phyloP scores from a whole-genome alignment of 805 yeast species.

The Spathaspora arborariae region DNA sequence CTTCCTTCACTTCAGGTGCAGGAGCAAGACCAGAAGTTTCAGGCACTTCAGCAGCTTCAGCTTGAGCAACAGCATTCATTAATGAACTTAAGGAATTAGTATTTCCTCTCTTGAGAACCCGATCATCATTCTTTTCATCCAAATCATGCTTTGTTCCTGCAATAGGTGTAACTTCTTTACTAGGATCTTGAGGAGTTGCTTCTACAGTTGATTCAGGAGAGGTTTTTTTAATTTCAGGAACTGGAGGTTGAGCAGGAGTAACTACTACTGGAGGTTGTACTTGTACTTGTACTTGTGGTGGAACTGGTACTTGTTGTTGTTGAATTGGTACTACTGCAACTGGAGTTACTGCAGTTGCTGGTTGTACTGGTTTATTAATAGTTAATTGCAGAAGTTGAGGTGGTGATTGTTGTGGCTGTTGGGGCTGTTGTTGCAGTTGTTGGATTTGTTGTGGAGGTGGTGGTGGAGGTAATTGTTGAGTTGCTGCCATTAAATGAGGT shows the following conservation, averaged over 20 bases:
- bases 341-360: slow-evolving; percentile 1
- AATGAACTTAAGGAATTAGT: slow-evolving; percentile 20
- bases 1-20: slow-evolving; percentile 8
- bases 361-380: slow-evolving; percentile 5
- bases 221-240: background rate
- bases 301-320: slow-evolving; percentile 3
- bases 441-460: slow-evolving; percentile 13
- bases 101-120: slow-evolving; percentile 19
- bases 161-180: slow-evolving; percentile 1
- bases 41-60: slow-evolving; percentile 11
- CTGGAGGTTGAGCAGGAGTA: slow-evolving; percentile 1
- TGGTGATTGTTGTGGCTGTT: slow-evolving; percentile 11
- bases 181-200: slow-evolving; percentile 8
- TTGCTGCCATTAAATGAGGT: slow-evolving; percentile 4
- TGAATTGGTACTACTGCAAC: slow-evolving; percentile 6
- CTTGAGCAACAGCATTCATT: slow-evolving; percentile 26
- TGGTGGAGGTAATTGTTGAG: slow-evolving; percentile 11
- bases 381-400: slow-evolving; percentile 2
- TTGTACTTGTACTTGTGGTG: slow-evolving; percentile 2
- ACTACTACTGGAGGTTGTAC: slow-evolving; percentile 7
- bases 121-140: slow-evolving; percentile 34
- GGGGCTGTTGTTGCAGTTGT: slow-evolving; percentile 13
- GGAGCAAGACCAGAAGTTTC: slow-evolving; percentile 4
- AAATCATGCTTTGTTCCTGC: slow-evolving; percentile 30
- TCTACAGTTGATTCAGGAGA: slow-evolving; percentile 5